These are phyloP conservation scores for Phytophthora pseudosyringae DNA, from an alignment of 352 stramenopile genomes.

Conservation along the genomic window DNA sequence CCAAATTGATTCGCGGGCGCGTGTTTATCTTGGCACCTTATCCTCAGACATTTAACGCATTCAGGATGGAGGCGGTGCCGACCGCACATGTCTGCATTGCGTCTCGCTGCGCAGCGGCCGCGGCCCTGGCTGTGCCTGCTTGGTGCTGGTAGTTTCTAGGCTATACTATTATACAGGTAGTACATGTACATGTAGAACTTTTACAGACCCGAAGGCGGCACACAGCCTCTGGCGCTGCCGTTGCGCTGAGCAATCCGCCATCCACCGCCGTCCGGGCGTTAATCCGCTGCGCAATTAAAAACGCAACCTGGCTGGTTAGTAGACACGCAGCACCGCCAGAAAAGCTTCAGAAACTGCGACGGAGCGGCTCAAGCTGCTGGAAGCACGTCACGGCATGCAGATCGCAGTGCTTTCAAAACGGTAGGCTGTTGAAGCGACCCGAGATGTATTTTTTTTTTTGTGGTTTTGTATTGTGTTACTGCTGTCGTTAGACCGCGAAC, in stretches of 20 bases:
- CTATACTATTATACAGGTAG: too few species aligned
- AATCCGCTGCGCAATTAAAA: constrained; percentile 2
- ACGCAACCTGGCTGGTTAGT: constrained; percentile 3
- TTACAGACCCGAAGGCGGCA: background rate
- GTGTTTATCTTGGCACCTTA: constrained; percentile 13
- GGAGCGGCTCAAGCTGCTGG: background rate
- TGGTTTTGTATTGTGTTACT: too few species aligned
- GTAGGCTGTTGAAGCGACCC: too few species aligned
- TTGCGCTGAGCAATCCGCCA: background rate
- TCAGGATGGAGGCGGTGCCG: constrained; percentile 9
- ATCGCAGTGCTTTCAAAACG: background rate
- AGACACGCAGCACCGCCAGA: constrained; percentile 31
- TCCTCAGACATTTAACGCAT: constrained; percentile 10
- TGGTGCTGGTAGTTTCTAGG: too few species aligned
- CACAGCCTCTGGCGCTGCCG: background rate
- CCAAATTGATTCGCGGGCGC: constrained; percentile 11
- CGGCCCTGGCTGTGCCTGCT: background rate
- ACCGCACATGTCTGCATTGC: background rate
- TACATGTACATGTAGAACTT: too few species aligned
- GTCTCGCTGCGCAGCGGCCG: background rate
- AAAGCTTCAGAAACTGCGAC: constrained; percentile 33
- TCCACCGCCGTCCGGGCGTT: background rate
- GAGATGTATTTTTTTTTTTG: too few species aligned
- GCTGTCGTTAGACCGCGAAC: too few species aligned
- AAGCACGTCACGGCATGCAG: background rate